phyloP scores from a whole-genome alignment of 495 filamentous ascomycete species.

The Thozetella sp. region DNA sequence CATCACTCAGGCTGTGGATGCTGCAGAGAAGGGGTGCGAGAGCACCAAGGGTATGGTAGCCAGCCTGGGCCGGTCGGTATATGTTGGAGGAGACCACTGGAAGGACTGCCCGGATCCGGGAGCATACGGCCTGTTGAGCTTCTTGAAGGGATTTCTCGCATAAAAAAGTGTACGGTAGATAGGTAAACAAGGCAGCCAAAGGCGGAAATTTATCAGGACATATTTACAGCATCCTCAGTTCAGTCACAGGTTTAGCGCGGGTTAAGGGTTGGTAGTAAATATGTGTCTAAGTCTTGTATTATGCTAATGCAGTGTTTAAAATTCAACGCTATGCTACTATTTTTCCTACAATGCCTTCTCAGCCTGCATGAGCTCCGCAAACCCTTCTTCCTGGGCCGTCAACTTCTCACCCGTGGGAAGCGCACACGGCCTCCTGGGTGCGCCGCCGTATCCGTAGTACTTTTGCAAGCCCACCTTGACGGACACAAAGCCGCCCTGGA shows the following conservation, averaged over 20 bases:
- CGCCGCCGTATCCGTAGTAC: conserved; percentile 75
- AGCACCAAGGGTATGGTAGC: conserved; percentile 90
- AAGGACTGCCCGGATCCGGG: conserved; percentile 90
- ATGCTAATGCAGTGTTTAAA: not conserved
- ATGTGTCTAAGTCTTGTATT: not conserved
- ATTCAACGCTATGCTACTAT: no score
- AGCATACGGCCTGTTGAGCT: conserved; percentile 79
- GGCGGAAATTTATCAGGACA: no score
- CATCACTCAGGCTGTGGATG: conserved; percentile 70
- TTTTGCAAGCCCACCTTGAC: conserved; percentile 75
- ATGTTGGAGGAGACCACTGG: conserved; percentile 80
- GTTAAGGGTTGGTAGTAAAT: not conserved
- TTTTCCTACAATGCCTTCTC: conserved; percentile 52
- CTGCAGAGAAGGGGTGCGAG: conserved; percentile 75
- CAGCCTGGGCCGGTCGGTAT: conserved; percentile 84
- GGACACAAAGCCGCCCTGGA: conserved; percentile 77
- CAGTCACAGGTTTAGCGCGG: no score
- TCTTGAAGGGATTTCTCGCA: conserved; percentile 74
- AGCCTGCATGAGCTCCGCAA: conserved; percentile 67
- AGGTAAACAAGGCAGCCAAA: conserved; percentile 54
- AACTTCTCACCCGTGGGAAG: conserved; percentile 53
- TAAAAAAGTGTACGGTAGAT: conserved; percentile 26
- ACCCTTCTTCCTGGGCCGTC: conserved; percentile 57
- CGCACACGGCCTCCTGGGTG: conserved; percentile 68
- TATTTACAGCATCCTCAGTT: no score